phyloP scores from a whole-genome alignment of 768 basidiomycete genomes.

The Xerocomellus chrysenteron region DNA sequence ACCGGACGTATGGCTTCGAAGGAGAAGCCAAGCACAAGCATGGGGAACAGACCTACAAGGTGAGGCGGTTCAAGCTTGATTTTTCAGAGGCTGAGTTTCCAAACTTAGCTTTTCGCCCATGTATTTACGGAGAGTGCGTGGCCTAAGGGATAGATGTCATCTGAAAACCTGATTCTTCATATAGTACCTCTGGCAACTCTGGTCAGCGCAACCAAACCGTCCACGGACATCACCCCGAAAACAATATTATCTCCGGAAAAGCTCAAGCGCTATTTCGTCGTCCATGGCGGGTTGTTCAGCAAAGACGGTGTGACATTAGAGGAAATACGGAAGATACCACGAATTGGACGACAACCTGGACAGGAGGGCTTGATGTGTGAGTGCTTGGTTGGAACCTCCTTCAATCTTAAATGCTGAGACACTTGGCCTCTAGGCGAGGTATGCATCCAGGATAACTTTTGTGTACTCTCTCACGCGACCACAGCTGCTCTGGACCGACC shows the following conservation, averaged over 20 bases:
- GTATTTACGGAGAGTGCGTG: slow-evolving; percentile 83
- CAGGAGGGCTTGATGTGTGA: slow-evolving; percentile 94
- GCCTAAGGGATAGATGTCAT: not conserved
- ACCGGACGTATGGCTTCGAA: slow-evolving; percentile 89
- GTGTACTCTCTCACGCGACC: slow-evolving; percentile 9
- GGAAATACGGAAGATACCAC: slow-evolving; percentile 84
- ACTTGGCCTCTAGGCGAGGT: slow-evolving; percentile 56
- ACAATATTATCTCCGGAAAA: slow-evolving; percentile 84
- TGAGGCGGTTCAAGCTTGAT: slow-evolving; percentile 21
- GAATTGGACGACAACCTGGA: slow-evolving; percentile 88
- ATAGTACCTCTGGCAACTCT: slow-evolving; percentile 90
- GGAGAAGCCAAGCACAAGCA: slow-evolving; percentile 97
- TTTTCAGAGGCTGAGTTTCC: slow-evolving; percentile 3
- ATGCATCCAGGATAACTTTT: slow-evolving; percentile 11
- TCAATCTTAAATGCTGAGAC: slow-evolving; percentile 10
- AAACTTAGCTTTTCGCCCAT: slow-evolving; percentile 78
- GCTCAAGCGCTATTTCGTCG: slow-evolving; percentile 86
- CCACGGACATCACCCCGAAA: slow-evolving; percentile 36
- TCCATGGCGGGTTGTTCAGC: slow-evolving; percentile 96
- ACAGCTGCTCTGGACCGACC: slow-evolving; percentile 94
- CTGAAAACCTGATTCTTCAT: slow-evolving; percentile 6
- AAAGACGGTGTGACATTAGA: slow-evolving; percentile 93
- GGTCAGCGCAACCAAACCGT: slow-evolving; percentile 66
- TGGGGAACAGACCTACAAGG: slow-evolving; percentile 93
- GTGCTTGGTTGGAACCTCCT: slow-evolving; percentile 24